These are phyloP conservation scores for Yamadazyma phyllophila DNA, from an alignment of 805 yeast species.

Conservation along the genomic window DNA sequence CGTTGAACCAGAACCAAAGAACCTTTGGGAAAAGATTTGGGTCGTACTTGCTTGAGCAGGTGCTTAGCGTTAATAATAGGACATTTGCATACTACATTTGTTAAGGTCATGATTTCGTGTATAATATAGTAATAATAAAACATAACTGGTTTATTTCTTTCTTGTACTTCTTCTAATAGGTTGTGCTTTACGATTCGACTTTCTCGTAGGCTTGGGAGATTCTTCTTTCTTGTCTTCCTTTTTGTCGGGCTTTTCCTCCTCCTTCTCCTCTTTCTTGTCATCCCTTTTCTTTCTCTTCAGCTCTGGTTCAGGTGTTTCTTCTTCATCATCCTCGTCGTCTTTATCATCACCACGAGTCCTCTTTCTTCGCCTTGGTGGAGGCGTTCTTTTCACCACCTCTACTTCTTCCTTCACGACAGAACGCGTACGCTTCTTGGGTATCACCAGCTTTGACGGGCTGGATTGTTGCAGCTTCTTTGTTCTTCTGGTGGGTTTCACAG, in stretches of 20 bases:
- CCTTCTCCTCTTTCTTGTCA: conserved; percentile 23
- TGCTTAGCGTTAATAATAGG: background rate
- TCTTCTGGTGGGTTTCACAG: conserved; percentile 3
- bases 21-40: conserved; percentile 58
- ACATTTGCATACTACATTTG: background rate
- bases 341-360: conserved; percentile 3
- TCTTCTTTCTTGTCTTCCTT: conserved; percentile 9
- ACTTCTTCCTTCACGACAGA: conserved; percentile 6
- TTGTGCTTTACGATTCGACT: conserved; percentile 8
- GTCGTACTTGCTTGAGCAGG: conserved; percentile 23
- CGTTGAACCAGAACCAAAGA: conserved; percentile 53
- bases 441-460: background rate
- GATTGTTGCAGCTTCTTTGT: conserved; percentile 1
- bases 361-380: conserved; percentile 6
- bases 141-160: conserved; percentile 12
- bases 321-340: conserved; percentile 4
- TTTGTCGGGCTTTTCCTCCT: conserved; percentile 20
- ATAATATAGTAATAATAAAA: conserved; percentile 4
- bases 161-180: conserved; percentile 19
- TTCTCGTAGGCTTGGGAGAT: conserved; percentile 7
- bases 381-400: conserved; percentile 5
- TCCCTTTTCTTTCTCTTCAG: conserved; percentile 23
- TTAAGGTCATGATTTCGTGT: conserved; percentile 7
- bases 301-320: conserved; percentile 13
- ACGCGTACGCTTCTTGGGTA: conserved; percentile 7